phyloP scores from a whole-genome alignment of 1,139 yeast genomes.

The Diutina siamensis region DNA sequence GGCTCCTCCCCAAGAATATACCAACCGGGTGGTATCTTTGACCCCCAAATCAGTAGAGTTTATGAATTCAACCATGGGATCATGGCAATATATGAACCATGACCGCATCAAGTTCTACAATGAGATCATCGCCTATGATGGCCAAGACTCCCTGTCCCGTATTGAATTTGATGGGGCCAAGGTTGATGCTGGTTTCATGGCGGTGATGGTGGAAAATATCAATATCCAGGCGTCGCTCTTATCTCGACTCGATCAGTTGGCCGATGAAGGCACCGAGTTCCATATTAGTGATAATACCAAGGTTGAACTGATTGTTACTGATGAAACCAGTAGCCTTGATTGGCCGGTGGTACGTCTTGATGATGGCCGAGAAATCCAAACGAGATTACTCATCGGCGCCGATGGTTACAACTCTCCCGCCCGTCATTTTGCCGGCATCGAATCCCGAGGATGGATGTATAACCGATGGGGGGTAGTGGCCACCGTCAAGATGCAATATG shows the following conservation, averaged over 20 bases:
- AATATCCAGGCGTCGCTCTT: slow-evolving; percentile 71
- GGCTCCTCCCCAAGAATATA: slow-evolving; percentile 47
- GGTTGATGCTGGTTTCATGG: slow-evolving; percentile 30
- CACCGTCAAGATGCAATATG: slow-evolving; percentile 62
- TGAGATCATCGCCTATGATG: slow-evolving; percentile 73
- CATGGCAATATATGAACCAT: slow-evolving; percentile 57
- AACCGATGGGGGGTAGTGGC: slow-evolving; percentile 87
- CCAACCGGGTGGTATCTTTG: slow-evolving; percentile 76
- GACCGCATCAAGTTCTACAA: slow-evolving; percentile 74
- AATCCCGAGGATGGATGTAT: slow-evolving; percentile 88
- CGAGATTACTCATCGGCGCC: slow-evolving; percentile 82
- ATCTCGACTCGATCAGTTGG: slow-evolving; percentile 40
- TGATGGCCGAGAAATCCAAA: slow-evolving; percentile 50
- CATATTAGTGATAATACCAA: slow-evolving; percentile 50
- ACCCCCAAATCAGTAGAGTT: slow-evolving; percentile 72
- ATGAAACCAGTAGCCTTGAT: slow-evolving; percentile 21
- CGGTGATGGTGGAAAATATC: slow-evolving; percentile 82
- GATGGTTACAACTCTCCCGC: slow-evolving; percentile 97
- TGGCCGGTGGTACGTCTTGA: slow-evolving; percentile 76
- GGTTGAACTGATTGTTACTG: slow-evolving; percentile 38
- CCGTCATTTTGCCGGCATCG: slow-evolving; percentile 67
- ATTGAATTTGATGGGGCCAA: slow-evolving; percentile 58
- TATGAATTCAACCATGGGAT: slow-evolving; percentile 53
- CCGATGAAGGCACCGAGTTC: slow-evolving; percentile 22
- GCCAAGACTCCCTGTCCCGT: slow-evolving; percentile 56